Evolutionary conservation across 129 eudicot species (phyloP).

Genomic region (carrot (Daucus carota)): DNA sequence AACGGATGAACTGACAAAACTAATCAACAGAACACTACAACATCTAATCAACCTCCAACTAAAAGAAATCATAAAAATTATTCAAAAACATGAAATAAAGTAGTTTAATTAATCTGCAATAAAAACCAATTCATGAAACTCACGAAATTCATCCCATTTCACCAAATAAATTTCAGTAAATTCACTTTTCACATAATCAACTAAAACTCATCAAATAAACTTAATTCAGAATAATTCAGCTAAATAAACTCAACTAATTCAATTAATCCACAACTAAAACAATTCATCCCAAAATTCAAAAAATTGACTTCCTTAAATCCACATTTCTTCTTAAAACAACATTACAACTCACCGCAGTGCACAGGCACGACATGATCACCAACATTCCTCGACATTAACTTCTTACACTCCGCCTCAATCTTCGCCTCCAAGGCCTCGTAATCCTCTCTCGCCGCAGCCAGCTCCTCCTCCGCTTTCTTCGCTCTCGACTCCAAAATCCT

Average conservation of each 20-base stretch:
- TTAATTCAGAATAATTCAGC: no score
- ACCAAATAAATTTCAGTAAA: background rate
- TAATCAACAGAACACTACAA: background rate
- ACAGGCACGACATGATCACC: constrained; percentile 71
- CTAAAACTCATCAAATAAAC: no score
- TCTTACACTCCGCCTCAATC: constrained; percentile 53
- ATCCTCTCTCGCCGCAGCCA: constrained; percentile 36
- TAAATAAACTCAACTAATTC: no score
- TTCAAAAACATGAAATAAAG: no score
- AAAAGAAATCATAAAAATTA: no score
- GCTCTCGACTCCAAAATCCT: constrained; percentile 27
- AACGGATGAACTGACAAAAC: no score
- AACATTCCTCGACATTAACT: constrained; percentile 43
- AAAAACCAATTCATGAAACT: no score
- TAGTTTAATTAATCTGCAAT: background rate
- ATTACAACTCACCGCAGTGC: constrained; percentile 61
- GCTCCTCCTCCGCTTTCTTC: constrained; percentile 37
- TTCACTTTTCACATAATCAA: background rate
- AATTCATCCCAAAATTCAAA: background rate
- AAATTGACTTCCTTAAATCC: background rate
- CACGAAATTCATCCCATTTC: no score
- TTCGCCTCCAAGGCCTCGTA: constrained; percentile 71
- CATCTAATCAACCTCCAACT: background rate
- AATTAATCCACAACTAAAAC: background rate
- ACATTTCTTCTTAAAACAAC: constrained; percentile 1